phyloP scores from a whole-genome alignment of 2,329 filamentous ascomycete species.

The Cryphonectria naterciae region DNA sequence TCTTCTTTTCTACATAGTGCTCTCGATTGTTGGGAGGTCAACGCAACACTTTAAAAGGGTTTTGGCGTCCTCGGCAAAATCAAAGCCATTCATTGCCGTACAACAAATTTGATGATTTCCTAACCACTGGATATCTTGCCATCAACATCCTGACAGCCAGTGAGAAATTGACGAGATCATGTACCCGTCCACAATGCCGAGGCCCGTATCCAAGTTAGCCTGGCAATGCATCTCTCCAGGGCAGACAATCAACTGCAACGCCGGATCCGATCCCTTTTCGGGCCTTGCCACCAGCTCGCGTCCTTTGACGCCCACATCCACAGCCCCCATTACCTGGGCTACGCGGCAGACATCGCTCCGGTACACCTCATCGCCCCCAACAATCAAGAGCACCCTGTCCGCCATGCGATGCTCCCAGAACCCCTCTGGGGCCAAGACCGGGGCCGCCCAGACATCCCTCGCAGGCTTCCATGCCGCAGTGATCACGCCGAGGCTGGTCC shows the following conservation, averaged over 20 bases:
- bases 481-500: slow-evolving; percentile 24
- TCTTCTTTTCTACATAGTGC: not conserved
- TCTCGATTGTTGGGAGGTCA: not conserved
- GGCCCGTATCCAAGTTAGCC: slow-evolving; percentile 23
- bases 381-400: slow-evolving; percentile 26
- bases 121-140: not conserved
- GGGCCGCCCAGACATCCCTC: slow-evolving; percentile 31
- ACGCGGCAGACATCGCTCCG: slow-evolving; percentile 29
- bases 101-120: not conserved
- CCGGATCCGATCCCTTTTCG: slow-evolving; percentile 7
- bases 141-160: slow-evolving; percentile 21
- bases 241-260: slow-evolving; percentile 29
- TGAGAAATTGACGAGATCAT: slow-evolving; percentile 18
- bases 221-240: slow-evolving; percentile 31
- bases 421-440: slow-evolving; percentile 23
- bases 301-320: slow-evolving; percentile 1
- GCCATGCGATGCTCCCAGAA: slow-evolving; percentile 29
- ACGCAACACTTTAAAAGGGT: not conserved
- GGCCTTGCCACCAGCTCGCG: not conserved
- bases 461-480: slow-evolving; percentile 27
- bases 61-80: not conserved
- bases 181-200: slow-evolving; percentile 27
- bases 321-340: slow-evolving; percentile 28
- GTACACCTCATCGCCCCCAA: slow-evolving; percentile 30
- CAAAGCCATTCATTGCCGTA: not conserved